A percentile compares a stretch with the other conserved stretches of the same genome.
phyloP scores from a whole-genome alignment of 805 yeast species.

The Suhomyces prunicola region DNA sequence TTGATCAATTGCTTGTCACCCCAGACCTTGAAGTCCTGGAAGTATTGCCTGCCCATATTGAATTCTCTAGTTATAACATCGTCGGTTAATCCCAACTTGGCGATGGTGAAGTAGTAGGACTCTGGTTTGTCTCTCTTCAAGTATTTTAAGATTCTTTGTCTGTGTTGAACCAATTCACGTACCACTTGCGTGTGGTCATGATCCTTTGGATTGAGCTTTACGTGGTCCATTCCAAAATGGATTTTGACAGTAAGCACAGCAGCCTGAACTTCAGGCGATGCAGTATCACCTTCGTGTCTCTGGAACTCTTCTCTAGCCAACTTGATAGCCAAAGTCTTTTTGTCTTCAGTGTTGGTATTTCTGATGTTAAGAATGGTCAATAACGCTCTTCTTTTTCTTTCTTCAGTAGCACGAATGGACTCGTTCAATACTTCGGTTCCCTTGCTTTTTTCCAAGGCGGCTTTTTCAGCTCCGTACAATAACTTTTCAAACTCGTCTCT shows the following conservation, averaged over 20 bases:
- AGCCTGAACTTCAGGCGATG: constrained; percentile 94
- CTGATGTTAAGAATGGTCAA: constrained; percentile 69
- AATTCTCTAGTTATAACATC: constrained; percentile 75
- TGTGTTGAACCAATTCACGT: constrained; percentile 81
- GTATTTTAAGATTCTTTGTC: constrained; percentile 81
- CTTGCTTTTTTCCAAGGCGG: constrained; percentile 40
- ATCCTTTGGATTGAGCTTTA: constrained; percentile 68
- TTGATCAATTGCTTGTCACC: constrained; percentile 69
- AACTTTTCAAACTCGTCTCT: constrained; percentile 70
- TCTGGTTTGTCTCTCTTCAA: constrained; percentile 78
- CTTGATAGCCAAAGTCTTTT: constrained; percentile 52
- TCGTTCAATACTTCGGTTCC: constrained; percentile 31
- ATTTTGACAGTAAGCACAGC: constrained; percentile 83
- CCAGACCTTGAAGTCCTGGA: constrained; percentile 75
- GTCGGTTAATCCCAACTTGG: constrained; percentile 85
- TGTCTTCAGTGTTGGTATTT: constrained; percentile 62
- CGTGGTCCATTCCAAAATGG: constrained; percentile 72
- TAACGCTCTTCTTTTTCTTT: constrained; percentile 63
- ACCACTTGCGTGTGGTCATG: constrained; percentile 62
- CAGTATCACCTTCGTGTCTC: constrained; percentile 86
- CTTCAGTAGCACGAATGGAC: constrained; percentile 34
- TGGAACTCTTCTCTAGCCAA: constrained; percentile 78
- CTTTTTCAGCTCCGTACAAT: constrained; percentile 72
- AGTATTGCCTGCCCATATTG: constrained; percentile 70
- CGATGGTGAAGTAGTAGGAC: constrained; percentile 80